A percentile compares a stretch with the other conserved stretches of the same genome.
Conservation (phyloP, 768 basidiomycete genomes). For the Galerina marginata region DNA sequence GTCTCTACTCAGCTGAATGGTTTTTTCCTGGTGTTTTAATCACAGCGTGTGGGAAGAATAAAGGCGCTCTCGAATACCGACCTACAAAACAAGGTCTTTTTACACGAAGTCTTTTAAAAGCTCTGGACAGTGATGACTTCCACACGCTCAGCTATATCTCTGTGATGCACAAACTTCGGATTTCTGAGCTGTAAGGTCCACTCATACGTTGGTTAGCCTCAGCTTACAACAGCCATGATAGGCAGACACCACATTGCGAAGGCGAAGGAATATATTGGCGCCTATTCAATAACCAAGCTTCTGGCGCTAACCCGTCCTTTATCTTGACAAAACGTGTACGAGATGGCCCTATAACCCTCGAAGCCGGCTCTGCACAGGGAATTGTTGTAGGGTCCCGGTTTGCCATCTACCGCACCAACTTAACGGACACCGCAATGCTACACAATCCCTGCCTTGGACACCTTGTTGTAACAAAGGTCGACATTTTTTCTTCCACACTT, state of each 20-base stretch:
- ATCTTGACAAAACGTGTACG: conserved; percentile 25
- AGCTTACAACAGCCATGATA: conserved; percentile 3
- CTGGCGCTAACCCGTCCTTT: conserved; percentile 33
- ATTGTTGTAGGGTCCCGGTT: conserved; percentile 31
- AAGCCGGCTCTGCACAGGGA: conserved; percentile 39
- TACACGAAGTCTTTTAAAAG: conserved; percentile 32
- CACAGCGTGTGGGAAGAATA: conserved; percentile 44
- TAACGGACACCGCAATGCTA: conserved; percentile 17
- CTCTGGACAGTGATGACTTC: conserved; percentile 25
- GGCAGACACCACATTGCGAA: conserved; percentile 42
- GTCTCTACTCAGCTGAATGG: conserved; percentile 21
- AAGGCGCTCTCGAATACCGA: conserved; percentile 37
- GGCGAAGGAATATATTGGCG: conserved; percentile 34
- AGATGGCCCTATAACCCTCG: conserved; percentile 17
- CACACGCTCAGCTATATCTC: conserved; percentile 36
- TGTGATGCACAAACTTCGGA: conserved; percentile 36
- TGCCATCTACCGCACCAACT: conserved; percentile 29
- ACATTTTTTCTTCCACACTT: conserved; percentile 27
- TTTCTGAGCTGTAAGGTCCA: conserved; percentile 32
- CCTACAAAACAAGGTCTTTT: conserved; percentile 34
- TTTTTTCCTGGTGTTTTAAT: conserved; percentile 45
- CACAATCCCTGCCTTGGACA: conserved; percentile 28
- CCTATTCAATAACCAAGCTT: conserved; percentile 33
- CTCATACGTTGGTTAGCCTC: not conserved
- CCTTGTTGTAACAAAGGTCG: conserved; percentile 27